A percentile compares a stretch with the other conserved stretches of the same genome.
phyloP scores from a whole-genome alignment of 179 eudicot species.

The Actinidia chinensis region DNA sequence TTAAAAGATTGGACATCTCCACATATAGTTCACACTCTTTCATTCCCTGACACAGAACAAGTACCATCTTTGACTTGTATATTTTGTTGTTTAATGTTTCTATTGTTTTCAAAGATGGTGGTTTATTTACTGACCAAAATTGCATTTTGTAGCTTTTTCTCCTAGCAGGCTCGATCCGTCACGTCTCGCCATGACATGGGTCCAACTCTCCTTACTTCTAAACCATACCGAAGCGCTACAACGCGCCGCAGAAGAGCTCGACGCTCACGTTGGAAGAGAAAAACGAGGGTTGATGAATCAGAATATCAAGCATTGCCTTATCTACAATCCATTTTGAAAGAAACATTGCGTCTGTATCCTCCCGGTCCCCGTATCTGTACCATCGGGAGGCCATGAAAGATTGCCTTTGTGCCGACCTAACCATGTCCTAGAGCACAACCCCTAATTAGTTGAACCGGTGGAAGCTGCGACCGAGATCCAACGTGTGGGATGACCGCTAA shows the following conservation, averaged over 20 bases:
- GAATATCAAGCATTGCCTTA: conserved; percentile 14
- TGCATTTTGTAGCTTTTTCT: neutral
- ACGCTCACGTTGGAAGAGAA: conserved; percentile 16
- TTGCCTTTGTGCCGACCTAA: conserved; percentile 4
- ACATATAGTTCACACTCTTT: too few species aligned
- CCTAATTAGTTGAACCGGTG: conserved; percentile 5
- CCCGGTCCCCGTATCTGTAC: conserved; percentile 15
- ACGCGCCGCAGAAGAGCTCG: conserved; percentile 12
- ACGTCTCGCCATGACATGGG: conserved; percentile 9
- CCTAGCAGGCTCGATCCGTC: conserved; percentile 18
- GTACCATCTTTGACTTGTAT: too few species aligned
- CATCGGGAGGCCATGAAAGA: conserved; percentile 3
- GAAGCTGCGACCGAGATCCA: too few species aligned
- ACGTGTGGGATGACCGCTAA: too few species aligned
- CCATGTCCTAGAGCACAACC: conserved; percentile 16
- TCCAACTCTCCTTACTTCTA: conserved; percentile 14
- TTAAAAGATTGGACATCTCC: too few species aligned
- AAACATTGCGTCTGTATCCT: conserved; percentile 25
- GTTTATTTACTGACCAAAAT: too few species aligned
- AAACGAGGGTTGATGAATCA: conserved; percentile 20
- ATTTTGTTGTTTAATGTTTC: too few species aligned
- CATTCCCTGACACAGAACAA: too few species aligned
- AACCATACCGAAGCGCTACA: conserved; percentile 8
- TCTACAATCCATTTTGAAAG: conserved; percentile 14
- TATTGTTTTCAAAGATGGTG: too few species aligned